Evolutionary conservation across 805 yeast species (phyloP).

Genomic region (Blastobotrys chiropterorum): DNA sequence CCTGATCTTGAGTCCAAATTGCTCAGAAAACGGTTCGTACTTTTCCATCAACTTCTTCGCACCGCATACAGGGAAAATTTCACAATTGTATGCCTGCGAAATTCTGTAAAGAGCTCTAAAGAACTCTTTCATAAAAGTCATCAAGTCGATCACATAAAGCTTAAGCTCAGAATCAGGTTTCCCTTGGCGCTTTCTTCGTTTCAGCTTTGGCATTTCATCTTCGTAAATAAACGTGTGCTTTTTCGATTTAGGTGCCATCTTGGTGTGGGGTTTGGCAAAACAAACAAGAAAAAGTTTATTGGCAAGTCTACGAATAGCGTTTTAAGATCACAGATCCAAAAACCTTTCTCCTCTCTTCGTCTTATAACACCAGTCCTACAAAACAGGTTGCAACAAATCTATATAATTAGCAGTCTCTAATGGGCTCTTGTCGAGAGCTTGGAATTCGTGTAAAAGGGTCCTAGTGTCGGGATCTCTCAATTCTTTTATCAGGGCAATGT

Average conservation of each 20-base stretch:
- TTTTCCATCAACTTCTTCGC: not conserved
- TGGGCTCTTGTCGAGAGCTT: no score
- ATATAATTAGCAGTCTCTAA: no score
- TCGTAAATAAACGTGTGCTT: not conserved
- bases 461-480: not conserved
- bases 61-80: not conserved
- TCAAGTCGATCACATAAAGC: not conserved
- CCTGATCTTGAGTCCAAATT: not conserved
- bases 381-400: not conserved
- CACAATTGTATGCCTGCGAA: not conserved
- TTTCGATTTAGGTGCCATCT: not conserved
- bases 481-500: not conserved
- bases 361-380: no score
- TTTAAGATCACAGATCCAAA: no score
- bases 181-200: not conserved
- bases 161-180: not conserved
- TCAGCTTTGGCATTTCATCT: not conserved
- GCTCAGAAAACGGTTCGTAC: not conserved
- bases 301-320: no score
- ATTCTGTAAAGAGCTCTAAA: not conserved
- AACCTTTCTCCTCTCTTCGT: no score
- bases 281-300: no score
- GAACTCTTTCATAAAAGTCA: not conserved
- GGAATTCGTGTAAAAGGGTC: not conserved
- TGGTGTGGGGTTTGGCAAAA: not conserved